Evolutionary conservation across 495 filamentous ascomycete genomes (phyloP), one percentile per base, ranked within the genome.

Genomic region (Penicillium flavigenum): DNA sequence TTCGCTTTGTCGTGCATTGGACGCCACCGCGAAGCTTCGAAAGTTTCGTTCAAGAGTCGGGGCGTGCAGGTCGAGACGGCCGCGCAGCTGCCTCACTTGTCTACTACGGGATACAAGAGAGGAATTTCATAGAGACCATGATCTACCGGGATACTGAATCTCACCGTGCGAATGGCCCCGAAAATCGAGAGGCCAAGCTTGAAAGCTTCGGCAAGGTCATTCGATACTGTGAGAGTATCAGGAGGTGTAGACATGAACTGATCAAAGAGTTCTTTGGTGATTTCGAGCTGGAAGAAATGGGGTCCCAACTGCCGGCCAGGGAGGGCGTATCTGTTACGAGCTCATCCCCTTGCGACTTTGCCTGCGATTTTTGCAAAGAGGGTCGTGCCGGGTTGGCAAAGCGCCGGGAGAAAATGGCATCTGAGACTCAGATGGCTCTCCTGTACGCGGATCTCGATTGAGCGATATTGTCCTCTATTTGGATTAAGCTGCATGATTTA

Each of bases 1-100:
- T 98, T 16, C 84, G 92, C 3, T 96, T 96, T 63, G 91, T 98
- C 2, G 83, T 95, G 4, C 93, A 98, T 69, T 97, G 92, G 92
- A 87, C 88, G 51, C 76, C 96, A 16, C 90, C 92, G 11, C 94
- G 93, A 64, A 91, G 86, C 31, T 96, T 97, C 68, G 93, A 97
- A 69, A 91, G 92, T 3, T 96, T 90, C 59, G 96, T 96, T 59
- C 93, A 98, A 73, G 93, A 98, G 79, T 92, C 90, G 8, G 93
- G 93, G 0, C 86, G 93, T 45, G 93, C 92, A 22, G 93, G 93
- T 4, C 82, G 93, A 24, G 92, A 97, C 60, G 90, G 92, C 19
- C 90, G 92, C 47, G 91, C 91, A 4, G 86, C 87, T 41, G 80
- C 86, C 31, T 96, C 92, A 60, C 87, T 96, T 38, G 78, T 98